Percentiles rank a stretch among this genome's conserved stretches.
phyloP scores from a whole-genome alignment of 768 basidiomycete species.

The Leccinum disarticulatum region DNA sequence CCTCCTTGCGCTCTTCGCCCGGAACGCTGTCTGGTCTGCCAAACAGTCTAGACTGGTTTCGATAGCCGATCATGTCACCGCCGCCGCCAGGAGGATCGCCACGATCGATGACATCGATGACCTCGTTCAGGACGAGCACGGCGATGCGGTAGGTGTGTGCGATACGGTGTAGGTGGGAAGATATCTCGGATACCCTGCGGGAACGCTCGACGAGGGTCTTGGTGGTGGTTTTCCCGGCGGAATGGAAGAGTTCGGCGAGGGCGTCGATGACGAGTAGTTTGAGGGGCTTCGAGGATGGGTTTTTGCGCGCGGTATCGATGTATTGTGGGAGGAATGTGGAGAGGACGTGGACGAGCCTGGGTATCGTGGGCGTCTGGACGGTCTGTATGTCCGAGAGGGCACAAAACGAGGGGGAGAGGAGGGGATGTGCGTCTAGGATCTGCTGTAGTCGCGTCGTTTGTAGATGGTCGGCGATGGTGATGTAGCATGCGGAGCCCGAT shows the following conservation, averaged over 20 bases:
- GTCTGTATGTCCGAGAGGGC: constrained; percentile 62
- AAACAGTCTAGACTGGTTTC: constrained; percentile 77
- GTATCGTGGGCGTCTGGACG: constrained; percentile 52
- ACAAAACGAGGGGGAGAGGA: constrained; percentile 43
- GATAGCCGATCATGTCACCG: constrained; percentile 51
- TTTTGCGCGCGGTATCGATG: constrained; percentile 37
- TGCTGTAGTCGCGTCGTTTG: constrained; percentile 69
- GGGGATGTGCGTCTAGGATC: constrained; percentile 53
- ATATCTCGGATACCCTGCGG: constrained; percentile 63
- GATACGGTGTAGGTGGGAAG: constrained; percentile 67
- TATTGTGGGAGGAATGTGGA: constrained; percentile 53
- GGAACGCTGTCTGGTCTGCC: constrained; percentile 58
- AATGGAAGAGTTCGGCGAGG: constrained; percentile 81
- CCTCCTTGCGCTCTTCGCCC: constrained; percentile 69
- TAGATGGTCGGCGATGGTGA: constrained; percentile 70
- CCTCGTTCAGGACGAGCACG: constrained; percentile 87
- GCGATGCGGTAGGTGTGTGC: constrained; percentile 65
- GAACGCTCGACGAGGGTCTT: constrained; percentile 71
- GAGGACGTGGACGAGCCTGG: constrained; percentile 55
- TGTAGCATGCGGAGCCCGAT: constrained; percentile 69
- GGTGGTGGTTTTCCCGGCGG: constrained; percentile 55
- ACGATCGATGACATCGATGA: constrained; percentile 70
- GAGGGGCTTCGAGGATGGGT: constrained; percentile 51
- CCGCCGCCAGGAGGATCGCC: constrained; percentile 3
- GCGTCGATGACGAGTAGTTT: constrained; percentile 86